Conservation (phyloP, 2,329 filamentous ascomycete genomes). For the Claviceps citrina region DNA sequence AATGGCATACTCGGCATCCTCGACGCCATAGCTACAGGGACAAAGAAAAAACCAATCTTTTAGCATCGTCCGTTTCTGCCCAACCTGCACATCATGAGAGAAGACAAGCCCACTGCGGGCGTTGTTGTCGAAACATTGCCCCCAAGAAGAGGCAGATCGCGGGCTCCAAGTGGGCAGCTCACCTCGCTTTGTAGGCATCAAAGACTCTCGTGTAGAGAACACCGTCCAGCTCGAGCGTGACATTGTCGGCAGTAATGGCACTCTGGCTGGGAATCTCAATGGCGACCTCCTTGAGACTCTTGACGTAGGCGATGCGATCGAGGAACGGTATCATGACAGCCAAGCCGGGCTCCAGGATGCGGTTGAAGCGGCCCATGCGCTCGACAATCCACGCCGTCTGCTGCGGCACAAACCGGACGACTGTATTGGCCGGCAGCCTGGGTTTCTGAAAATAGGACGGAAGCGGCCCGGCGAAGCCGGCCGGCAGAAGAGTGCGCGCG, state of each 20-base stretch:
- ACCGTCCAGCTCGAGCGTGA: constrained; percentile 89
- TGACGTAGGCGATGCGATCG: constrained; percentile 94
- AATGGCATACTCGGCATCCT: constrained; percentile 97
- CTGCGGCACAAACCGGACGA: constrained; percentile 95
- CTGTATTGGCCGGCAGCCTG: constrained; percentile 75
- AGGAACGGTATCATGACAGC: constrained; percentile 79
- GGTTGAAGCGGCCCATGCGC: constrained; percentile 95
- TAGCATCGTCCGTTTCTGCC: too few species aligned
- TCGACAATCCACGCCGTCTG: constrained; percentile 99
- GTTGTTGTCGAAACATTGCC: too few species aligned
- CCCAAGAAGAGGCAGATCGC: too few species aligned
- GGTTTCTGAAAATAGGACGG: constrained; percentile 68
- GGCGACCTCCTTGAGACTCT: constrained; percentile 88
- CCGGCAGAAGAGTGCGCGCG: constrained; percentile 17
- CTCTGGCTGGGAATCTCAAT: constrained; percentile 96
- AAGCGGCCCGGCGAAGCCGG: constrained; percentile 20
- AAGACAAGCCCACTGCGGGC: too few species aligned
- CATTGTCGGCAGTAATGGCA: constrained; percentile 96
- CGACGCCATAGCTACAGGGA: constrained; percentile 68
- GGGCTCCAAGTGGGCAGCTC: constrained; percentile 14
- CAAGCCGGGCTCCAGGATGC: constrained; percentile 82
- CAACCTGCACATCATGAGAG: too few species aligned
- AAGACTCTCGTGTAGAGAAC: constrained; percentile 92
- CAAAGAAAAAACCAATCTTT: not conserved
- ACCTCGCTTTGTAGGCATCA: constrained; percentile 96